Evolutionary conservation across 257 asterid species (phyloP), one percentile per base, ranked within the genome.

Genomic region (Solanum pinnatisectum): DNA sequence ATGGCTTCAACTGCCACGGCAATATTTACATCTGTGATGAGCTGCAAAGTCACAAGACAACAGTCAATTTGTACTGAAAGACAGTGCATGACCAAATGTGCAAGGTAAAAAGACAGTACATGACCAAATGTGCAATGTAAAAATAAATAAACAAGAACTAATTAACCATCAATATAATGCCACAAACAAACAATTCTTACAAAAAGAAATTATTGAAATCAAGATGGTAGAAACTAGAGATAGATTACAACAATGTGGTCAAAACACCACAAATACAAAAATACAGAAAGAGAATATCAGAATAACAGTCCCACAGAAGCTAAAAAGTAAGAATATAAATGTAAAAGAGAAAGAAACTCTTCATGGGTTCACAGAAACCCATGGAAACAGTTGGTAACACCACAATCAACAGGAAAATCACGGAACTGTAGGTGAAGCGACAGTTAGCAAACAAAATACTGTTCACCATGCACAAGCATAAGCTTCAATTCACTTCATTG

Each of bases 1-100:
- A 96, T 90, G 37, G 99, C 99, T 93, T 97, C 99, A 86, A 96
- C 98, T 42, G 98, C 99, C 91, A 97, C 99, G 89, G 99, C 99
- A 92, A 97, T 97, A 92, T 97, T 97, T 70, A 96, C 98, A 90
- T 97, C 99, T 76, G 95, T 96, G 88, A 97, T 95, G 90, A 97
- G 99, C 99, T 97, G 98, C 94, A 92, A 91, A 68, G 67, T 77
- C 81, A 90, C 87, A 82, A 85, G 74, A 87, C 59, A 90, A 70
- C 67, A 72, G 71, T 85, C 84, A 86, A 82, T 89, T 87, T 85
- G 81, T 67, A 72, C 33, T 74, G 46, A 83, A 68, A 87, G 86
- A 89, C 73, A 1, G 25, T 71, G 44, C 84, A 87, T 56, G n/a
- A 85, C 56, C 59, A 42, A 72, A 83, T 70, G 49, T 23, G 86